Evolutionary conservation across 2,329 filamentous ascomycete genomes (phyloP).

Genomic region (Aurifilum marmelostoma): DNA sequence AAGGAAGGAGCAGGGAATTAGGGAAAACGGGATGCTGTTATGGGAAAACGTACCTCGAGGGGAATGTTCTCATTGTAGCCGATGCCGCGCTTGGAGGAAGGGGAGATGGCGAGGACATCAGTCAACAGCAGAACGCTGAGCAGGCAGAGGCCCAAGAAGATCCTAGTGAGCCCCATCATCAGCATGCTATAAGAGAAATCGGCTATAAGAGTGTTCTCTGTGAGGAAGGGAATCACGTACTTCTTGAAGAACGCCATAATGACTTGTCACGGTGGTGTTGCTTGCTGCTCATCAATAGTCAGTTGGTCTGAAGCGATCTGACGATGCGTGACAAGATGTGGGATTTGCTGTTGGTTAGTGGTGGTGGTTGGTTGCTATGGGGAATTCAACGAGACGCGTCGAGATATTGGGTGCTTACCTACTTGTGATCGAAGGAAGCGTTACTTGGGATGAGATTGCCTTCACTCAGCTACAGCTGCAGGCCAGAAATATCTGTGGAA

Average conservation of each 20-base stretch:
- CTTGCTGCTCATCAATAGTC: background rate
- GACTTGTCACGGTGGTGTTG: background rate
- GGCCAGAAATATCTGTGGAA: background rate
- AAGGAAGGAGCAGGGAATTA: background rate
- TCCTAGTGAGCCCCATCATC: background rate
- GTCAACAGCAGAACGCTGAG: constrained; percentile 7
- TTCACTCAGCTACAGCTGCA: background rate
- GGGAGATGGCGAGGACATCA: background rate
- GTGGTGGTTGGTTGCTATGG: background rate
- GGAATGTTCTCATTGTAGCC: constrained; percentile 32
- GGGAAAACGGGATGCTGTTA: background rate
- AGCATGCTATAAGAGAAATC: background rate
- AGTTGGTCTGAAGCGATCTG: background rate
- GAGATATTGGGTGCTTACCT: background rate
- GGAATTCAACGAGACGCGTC: background rate
- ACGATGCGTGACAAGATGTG: background rate
- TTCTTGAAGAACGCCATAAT: constrained; percentile 15
- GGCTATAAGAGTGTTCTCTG: too few species aligned
- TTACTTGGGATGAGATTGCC: background rate
- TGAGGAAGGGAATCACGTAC: background rate
- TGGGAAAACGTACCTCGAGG: constrained; percentile 20
- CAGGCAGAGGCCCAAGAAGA: constrained; percentile 3
- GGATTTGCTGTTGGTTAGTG: background rate
- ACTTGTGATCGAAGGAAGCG: background rate
- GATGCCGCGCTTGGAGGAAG: constrained; percentile 31